Base-by-base conservation (phyloP, 495 filamentous ascomycete genomes). In the Penicillium samsonianum region DNA sequence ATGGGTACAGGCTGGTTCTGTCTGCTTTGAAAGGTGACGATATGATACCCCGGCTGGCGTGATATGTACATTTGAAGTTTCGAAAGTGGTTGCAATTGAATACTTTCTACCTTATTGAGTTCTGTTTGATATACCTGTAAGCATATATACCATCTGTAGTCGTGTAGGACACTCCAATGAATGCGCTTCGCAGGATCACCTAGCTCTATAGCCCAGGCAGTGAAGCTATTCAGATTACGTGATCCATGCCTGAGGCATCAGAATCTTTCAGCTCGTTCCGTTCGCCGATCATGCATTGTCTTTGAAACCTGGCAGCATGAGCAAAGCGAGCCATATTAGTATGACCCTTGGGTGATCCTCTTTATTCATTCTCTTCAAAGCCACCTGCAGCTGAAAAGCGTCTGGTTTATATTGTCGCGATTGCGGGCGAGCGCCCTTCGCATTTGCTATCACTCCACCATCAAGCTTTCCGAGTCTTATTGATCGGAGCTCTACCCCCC, bases 31-130 rank as follows among this genome's bases (percentile, higher is more conserved):
- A 46, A 55, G 53, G 62, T 59, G 50, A 67, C 61, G 57, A 65
- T 35, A 69, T 70, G 67, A 70, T 70, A 68, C 65, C 65, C 65
- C 65, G 42, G 58, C 33, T 59, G 59, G 53, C 58, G 46, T 52
- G 48, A 51, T 58, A 31, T 26, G 16, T 28, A 43, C 26, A 50
- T 50, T 58, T 52, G 48, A 25, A 50, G 4, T 12, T 50, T 44
- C 22, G 55, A 58, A 58, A 58, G 40, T 45, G 40, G 20, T 16
- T 37, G 43, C 42, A 53, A 58, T 58, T 20, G 22, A 45, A 33
- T 26, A 35, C 40, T 37, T 58, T 52, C 26, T 28, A 37, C 23
- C 16, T 33, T 14, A 30, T 41, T 22, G 17, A 19, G n/a, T 10
- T n/a, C 19, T 48, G 19, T 1, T 4, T 42, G 16, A 16, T 19